phyloP scores from a whole-genome alignment of 2,329 filamentous ascomycete species.

The Ophiostoma ulmi region DNA sequence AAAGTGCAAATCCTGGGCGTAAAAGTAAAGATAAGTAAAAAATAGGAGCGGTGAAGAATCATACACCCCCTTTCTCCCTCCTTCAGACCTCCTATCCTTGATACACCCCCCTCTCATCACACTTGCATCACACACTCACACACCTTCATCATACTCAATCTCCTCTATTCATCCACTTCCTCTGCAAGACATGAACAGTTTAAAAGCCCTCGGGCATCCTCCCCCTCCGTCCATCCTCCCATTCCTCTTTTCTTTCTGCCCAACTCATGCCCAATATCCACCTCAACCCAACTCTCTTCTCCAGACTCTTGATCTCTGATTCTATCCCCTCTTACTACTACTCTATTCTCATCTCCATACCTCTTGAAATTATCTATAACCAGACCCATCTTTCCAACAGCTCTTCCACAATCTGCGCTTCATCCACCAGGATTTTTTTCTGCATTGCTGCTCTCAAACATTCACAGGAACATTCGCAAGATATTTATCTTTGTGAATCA shows the following conservation, averaged over 20 bases:
- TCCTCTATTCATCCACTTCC: constrained; percentile 2
- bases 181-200: background rate
- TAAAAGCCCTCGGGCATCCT: constrained; percentile 15
- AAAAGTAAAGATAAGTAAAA: background rate
- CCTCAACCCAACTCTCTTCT: constrained; percentile 13
- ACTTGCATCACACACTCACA: constrained; percentile 2
- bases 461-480: background rate
- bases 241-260: constrained; percentile 30
- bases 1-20: background rate
- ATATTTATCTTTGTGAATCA: background rate
- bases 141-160: background rate
- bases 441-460: background rate
- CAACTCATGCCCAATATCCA: constrained; percentile 33
- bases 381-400: background rate
- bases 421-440: constrained; percentile 14
- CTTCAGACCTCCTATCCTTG: background rate
- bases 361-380: background rate
- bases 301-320: constrained; percentile 5
- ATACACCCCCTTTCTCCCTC: background rate
- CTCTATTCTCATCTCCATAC: too few relatives aligned
- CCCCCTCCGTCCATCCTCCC: background rate
- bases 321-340: background rate
- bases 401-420: background rate
- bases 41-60: constrained; percentile 17
- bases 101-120: background rate